A percentile compares a stretch with the other conserved stretches of the same genome.
phyloP scores from a whole-genome alignment of 495 filamentous ascomycete genomes.

The Trypethelium eluteriae region DNA sequence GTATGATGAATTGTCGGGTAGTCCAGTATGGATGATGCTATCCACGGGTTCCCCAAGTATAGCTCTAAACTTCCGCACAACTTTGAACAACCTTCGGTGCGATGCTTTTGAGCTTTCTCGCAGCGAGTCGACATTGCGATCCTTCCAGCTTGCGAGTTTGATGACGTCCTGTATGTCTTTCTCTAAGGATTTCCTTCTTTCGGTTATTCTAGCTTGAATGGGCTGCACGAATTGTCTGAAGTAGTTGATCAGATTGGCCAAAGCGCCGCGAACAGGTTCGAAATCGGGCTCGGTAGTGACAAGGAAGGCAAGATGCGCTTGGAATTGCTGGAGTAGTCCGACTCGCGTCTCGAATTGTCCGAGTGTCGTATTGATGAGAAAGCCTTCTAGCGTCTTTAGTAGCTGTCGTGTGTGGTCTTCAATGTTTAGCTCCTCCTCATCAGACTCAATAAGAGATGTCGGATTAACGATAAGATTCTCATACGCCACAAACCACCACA shows the following conservation, averaged over 20 bases:
- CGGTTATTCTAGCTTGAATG: constrained; percentile 53
- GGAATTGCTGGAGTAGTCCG: constrained; percentile 63
- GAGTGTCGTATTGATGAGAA: constrained; percentile 63
- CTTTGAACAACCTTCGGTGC: constrained; percentile 82
- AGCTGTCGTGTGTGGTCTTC: constrained; percentile 57
- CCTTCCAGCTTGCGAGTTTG: constrained; percentile 87
- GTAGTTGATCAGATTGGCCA: constrained; percentile 70
- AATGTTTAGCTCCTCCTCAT: constrained; percentile 49
- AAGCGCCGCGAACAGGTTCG: constrained; percentile 46
- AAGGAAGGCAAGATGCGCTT: constrained; percentile 53
- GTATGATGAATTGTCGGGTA: not conserved
- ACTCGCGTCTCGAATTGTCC: constrained; percentile 74
- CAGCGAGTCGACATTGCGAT: constrained; percentile 84
- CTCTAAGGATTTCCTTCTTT: constrained; percentile 60
- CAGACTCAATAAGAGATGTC: constrained; percentile 37
- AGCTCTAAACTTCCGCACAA: constrained; percentile 79
- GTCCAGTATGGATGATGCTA: not conserved
- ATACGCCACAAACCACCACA: constrained; percentile 97
- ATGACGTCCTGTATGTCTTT: constrained; percentile 84
- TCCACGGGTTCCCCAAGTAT: constrained; percentile 61
- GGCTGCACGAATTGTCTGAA: constrained; percentile 59
- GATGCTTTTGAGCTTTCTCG: constrained; percentile 81
- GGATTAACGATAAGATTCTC: constrained; percentile 75
- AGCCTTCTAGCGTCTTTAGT: constrained; percentile 61
- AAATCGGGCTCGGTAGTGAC: constrained; percentile 49